Evolutionary conservation across 1,139 yeast species (phyloP), one percentile per base, ranked within the genome.

Genomic region (Hyphopichia fennica): DNA sequence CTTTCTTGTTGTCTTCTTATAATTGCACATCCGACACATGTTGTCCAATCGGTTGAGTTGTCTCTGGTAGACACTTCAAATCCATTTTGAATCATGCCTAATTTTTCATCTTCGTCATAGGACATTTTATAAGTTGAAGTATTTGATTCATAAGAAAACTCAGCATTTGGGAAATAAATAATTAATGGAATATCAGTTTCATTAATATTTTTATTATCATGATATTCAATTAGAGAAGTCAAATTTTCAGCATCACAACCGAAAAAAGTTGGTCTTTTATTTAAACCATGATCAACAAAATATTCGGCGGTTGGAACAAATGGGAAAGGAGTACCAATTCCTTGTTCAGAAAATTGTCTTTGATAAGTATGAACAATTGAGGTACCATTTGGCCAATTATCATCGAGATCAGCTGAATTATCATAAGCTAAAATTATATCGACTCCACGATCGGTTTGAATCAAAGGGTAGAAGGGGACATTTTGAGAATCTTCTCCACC

Each of bases 401-500:
- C 62, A 13, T 67, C 64, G 0, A 93, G 82, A 53, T 90, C 96
- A 34, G 88, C 93, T n/a, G 90, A 81, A 63, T 84, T 86, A 58
- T 90, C 98, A 57, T 81, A 82, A 0, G 95, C 95, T 61, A 90
- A 79, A 28, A 90, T 75, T 11, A 86, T 80, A 58, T 90, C 98
- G 18, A 89, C 72, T n/a, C 72, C 69, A 57, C 97, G 78, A 37
- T 75, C 76, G 10, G 80, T 77, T 62, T 85, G 93, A 38, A 89
- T 62, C 52, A 89, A 70, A 18, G 97, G 96, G 46, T 77, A 72
- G 37, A 88, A 66, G 9, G 97, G 97, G 25, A 90, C 73, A 52
- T 85, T 86, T 59, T 89, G 93, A 13, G 61, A 63, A 63, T 87
- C 96, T 62, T 85, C 91, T 50, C 96, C 96, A 46, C 96, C 96